Base-by-base conservation (phyloP, 2,329 filamentous ascomycete genomes). In the Botrytis deweyae region DNA sequence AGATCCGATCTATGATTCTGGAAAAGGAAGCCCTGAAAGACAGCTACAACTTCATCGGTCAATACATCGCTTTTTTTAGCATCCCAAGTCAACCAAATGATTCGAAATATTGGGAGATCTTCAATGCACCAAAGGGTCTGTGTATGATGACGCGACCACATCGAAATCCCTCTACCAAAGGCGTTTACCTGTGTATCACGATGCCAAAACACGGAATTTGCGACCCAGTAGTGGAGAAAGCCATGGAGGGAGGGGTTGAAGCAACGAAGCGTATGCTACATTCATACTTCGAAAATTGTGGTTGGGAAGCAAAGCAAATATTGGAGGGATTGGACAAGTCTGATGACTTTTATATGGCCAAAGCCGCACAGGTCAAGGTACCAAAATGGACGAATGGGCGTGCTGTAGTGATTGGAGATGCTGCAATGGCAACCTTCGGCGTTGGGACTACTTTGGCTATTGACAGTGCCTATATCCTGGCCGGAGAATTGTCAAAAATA, bases 371-470 rank as follows among this genome's bases (percentile, higher is more conserved):
- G 29, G 82, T 88, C 44, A 83, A 82, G 52, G 63, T 83, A 63
- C 78, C 82, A 0, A 75, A 82, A 85, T 4, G 85, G 82, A 80
- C 73, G 42, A 80, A 77, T 33, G 83, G 88, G 4, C 76, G 78
- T 9, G 76, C 76, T 25, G 82, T 89, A 5, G 79, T 90, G 3
- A 80, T 89, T 4, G 88, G 88, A 6, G 88, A 90, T 78, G 87
- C 87, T 4, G 87, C 81, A 3, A 85, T 83, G 74, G 81, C 81
- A 8, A 80, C 82, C 22, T 84, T 83, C 1, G 85, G 85, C 0
- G 80, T 81, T 70, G 84, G 84, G 10, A 85, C 83, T 7, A 82
- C 81, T 14, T 77, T 81, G 5, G 83, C 83, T 0, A 77, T 86
- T 22, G 77, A 83, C 3, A 81, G 82, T 9, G 85, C 83, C 2